A percentile compares a stretch with the other conserved stretches of the same genome.
Evolutionary conservation across 345 rosid species (phyloP).

Genomic region (Eucalyptus cloeziana): DNA sequence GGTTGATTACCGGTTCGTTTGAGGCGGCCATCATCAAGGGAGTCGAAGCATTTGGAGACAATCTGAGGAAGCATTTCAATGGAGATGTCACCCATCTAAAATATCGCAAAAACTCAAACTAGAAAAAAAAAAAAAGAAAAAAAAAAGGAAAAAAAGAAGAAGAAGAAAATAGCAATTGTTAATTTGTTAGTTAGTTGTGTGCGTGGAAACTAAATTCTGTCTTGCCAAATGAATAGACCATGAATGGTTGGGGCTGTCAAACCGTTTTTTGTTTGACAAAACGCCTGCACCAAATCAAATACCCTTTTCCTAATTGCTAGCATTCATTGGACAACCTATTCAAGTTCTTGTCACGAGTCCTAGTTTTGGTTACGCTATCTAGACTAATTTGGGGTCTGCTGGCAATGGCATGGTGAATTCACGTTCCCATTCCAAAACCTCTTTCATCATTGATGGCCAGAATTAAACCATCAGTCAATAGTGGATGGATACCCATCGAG

Average conservation of each 20-base stretch:
- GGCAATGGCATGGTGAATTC: neutral
- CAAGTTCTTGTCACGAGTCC: neutral
- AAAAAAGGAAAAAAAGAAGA: too few species aligned
- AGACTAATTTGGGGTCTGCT: neutral
- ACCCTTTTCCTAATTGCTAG: neutral
- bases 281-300: neutral
- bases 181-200: neutral
- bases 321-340: neutral
- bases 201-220: neutral
- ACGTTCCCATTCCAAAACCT: neutral
- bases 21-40: slow-evolving; percentile 61
- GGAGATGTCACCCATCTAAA: slow-evolving; percentile 26
- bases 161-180: neutral
- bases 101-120: too few species aligned
- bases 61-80: slow-evolving; percentile 6
- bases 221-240: neutral
- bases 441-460: neutral
- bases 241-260: neutral
- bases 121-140: too few species aligned
- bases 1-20: slow-evolving; percentile 10
- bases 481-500: neutral
- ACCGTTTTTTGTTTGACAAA: neutral
- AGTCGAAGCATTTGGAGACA: slow-evolving; percentile 3
- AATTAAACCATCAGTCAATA: neutral
- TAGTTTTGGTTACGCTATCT: neutral